Evolutionary conservation across 108 stramenopile genomes (phyloP).

Genomic region (Nitzschia sp.): DNA sequence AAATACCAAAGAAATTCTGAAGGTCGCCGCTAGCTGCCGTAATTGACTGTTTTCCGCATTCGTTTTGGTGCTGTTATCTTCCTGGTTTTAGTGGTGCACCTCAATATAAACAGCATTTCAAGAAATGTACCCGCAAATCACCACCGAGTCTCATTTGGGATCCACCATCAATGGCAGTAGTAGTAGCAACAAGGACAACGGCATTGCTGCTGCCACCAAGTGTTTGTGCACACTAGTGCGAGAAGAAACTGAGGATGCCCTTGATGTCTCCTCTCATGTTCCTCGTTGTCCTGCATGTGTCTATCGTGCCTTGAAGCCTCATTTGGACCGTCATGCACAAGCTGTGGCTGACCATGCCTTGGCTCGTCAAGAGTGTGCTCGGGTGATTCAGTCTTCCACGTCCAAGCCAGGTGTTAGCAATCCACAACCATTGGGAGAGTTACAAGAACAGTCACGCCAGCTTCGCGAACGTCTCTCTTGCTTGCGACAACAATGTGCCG

Average conservation of each 20-base stretch:
- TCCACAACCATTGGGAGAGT: slow-evolving; percentile 15
- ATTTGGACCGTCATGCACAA: slow-evolving; percentile 27
- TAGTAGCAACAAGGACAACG: not conserved
- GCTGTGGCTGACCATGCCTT: slow-evolving; percentile 24
- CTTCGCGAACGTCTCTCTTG: slow-evolving; percentile 27
- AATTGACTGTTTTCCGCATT: no score
- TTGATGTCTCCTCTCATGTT: not conserved
- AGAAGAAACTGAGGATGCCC: not conserved
- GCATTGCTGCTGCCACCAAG: no score
- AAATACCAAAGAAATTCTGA: no score
- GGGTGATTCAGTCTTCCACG: slow-evolving; percentile 3
- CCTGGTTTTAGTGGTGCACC: no score
- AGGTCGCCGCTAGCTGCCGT: no score
- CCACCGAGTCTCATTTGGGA: slow-evolving; percentile 7
- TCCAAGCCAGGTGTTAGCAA: not conserved
- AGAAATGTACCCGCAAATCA: no score
- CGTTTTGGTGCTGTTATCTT: no score
- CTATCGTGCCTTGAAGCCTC: slow-evolving; percentile 22
- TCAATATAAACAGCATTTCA: no score
- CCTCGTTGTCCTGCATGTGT: slow-evolving; percentile 34
- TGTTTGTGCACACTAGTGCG: no score
- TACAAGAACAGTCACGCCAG: slow-evolving; percentile 26
- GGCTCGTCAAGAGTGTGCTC: slow-evolving; percentile 35
- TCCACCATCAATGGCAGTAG: not conserved
- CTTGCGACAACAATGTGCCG: slow-evolving; percentile 32